Percentiles rank a stretch among this genome's conserved stretches.
Evolutionary conservation across 148 eudicot genomes (phyloP).

Genomic region (Tetragonia tetragonoides): DNA sequence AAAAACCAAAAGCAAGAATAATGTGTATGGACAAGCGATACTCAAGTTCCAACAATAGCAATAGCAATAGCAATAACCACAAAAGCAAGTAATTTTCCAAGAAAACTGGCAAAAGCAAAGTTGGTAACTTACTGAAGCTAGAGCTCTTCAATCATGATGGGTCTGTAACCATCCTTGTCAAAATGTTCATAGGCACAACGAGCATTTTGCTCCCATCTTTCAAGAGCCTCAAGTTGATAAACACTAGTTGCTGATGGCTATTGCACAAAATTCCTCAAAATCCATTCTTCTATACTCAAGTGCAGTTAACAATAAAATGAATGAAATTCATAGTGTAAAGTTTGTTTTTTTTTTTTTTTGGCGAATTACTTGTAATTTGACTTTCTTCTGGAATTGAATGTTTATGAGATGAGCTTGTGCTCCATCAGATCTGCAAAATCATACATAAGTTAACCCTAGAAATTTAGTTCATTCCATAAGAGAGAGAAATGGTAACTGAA

Average conservation of each 20-base stretch:
- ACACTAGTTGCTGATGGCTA: constrained; percentile 78
- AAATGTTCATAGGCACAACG: constrained; percentile 86
- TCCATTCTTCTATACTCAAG: constrained; percentile 88
- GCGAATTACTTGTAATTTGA: no score
- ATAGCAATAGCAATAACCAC: no score
- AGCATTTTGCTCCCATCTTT: constrained; percentile 93
- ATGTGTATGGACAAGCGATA: background rate
- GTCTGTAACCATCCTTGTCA: constrained; percentile 89
- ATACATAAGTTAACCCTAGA: no score
- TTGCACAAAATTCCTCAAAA: constrained; percentile 94
- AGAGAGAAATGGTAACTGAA: no score
- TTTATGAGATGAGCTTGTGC: no score
- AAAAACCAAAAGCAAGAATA: background rate
- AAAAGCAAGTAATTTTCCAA: background rate
- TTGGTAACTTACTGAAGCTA: constrained; percentile 77
- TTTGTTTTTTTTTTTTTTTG: no score
- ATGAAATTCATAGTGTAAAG: no score
- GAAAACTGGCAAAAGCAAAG: background rate
- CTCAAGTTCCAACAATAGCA: background rate
- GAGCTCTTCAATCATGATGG: constrained; percentile 86
- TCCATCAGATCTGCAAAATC: no score
- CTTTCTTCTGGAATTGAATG: no score
- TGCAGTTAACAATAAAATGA: constrained; percentile 59
- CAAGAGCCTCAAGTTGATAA: constrained; percentile 86
- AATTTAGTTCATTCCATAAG: no score